phyloP scores from a whole-genome alignment of 164 flowering plant species.

The Vitis labrusca region DNA sequence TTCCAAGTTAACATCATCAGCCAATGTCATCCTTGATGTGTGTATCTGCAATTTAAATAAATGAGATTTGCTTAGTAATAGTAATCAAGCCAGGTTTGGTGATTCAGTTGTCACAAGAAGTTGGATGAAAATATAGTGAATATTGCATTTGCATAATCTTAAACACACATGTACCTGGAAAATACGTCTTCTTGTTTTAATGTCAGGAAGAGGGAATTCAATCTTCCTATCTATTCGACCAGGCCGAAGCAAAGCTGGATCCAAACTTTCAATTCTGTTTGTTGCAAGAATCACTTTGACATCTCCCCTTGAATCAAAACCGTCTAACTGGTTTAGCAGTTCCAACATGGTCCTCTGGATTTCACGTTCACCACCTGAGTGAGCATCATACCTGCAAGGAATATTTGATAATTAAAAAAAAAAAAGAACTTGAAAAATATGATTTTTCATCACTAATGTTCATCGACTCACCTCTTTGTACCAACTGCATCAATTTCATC shows the following conservation, averaged over 20 bases:
- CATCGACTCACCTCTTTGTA: slow-evolving; percentile 64
- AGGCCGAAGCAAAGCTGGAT: slow-evolving; percentile 92
- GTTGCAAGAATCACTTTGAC: slow-evolving; percentile 96
- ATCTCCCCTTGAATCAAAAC: slow-evolving; percentile 92
- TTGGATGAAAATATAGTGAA: neutral
- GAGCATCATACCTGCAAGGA: slow-evolving; percentile 76
- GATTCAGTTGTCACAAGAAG: neutral
- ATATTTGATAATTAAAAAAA: neutral
- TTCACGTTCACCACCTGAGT: slow-evolving; percentile 96
- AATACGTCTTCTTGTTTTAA: slow-evolving; percentile 85
- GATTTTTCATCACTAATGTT: neutral
- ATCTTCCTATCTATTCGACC: slow-evolving; percentile 92
- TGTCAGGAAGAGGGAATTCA: slow-evolving; percentile 93
- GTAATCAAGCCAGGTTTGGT: neutral
- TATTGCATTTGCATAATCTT: neutral
- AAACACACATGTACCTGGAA: slow-evolving; percentile 53
- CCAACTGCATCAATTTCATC: slow-evolving; percentile 98
- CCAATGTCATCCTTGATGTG: slow-evolving; percentile 88
- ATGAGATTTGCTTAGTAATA: neutral
- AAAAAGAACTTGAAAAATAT: neutral
- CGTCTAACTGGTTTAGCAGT: slow-evolving; percentile 87
- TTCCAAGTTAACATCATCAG: slow-evolving; percentile 93
- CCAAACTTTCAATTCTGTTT: slow-evolving; percentile 85
- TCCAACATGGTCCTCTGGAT: slow-evolving; percentile 97
- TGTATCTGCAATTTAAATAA: slow-evolving; percentile 52